Conservation (phyloP, 176 grass and related monocot species). For the Dactylis glomerata region DNA sequence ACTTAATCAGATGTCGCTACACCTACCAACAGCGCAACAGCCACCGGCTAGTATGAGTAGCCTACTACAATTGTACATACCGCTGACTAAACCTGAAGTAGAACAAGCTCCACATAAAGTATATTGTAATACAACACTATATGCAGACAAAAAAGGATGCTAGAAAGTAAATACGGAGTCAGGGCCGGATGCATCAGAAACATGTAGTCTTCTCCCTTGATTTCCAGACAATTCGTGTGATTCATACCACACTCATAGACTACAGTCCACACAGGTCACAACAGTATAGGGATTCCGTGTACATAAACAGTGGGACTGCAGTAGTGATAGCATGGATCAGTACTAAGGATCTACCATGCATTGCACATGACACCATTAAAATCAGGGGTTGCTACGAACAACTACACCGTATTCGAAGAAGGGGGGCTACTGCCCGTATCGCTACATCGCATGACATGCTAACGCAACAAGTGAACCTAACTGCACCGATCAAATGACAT, state of each 20-base stretch:
- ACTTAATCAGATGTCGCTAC: neutral
- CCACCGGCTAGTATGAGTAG: neutral
- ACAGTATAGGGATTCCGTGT: neutral
- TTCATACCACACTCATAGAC: neutral
- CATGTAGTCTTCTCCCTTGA: neutral
- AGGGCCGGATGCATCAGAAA: neutral
- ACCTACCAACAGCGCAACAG: constrained; percentile 10
- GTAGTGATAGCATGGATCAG: neutral
- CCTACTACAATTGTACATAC: neutral
- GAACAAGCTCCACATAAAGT: neutral
- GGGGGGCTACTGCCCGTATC: neutral
- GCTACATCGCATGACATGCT: neutral
- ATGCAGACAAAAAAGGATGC: neutral
- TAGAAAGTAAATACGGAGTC: too few species aligned
- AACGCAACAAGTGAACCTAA: neutral
- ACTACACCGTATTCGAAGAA: neutral
- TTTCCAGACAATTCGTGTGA: neutral
- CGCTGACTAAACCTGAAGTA: neutral
- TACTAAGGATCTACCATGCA: neutral
- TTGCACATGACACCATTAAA: neutral
- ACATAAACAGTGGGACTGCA: neutral
- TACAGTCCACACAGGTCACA: neutral
- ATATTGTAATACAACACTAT: too few species aligned
- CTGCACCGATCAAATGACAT: neutral
- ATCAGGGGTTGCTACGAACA: neutral